phyloP scores from a whole-genome alignment of 2,329 filamentous ascomycete species.

The Lachnellula hyalina region DNA sequence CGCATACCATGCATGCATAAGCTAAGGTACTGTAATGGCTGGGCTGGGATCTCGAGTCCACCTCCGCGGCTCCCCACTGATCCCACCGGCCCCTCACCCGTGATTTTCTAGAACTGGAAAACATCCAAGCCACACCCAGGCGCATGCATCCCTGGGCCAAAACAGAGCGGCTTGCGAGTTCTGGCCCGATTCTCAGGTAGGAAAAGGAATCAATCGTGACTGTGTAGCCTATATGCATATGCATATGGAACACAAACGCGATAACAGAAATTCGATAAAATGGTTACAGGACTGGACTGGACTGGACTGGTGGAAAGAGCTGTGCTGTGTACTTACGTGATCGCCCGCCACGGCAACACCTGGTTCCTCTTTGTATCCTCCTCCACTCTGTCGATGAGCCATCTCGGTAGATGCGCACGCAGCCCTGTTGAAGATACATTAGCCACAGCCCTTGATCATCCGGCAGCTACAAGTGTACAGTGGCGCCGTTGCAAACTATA shows the following conservation, averaged over 20 bases:
- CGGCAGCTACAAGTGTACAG: constrained; percentile 5
- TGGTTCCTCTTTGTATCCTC: constrained; percentile 42
- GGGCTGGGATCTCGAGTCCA: constrained; percentile 13
- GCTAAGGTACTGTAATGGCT: neutral
- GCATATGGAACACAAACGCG: constrained; percentile 6
- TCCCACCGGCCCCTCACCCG: constrained; percentile 1
- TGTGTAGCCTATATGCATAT: constrained; percentile 10
- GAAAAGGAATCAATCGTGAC: constrained; percentile 11
- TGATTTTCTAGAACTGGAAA: constrained; percentile 30
- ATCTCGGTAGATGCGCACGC: constrained; percentile 20
- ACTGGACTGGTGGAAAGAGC: constrained; percentile 6
- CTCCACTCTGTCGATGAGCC: constrained; percentile 30
- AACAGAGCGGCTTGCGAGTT: constrained; percentile 24
- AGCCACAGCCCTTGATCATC: constrained; percentile 17
- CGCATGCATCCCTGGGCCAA: constrained; percentile 9
- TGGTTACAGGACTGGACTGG: constrained; percentile 1
- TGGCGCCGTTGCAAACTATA: constrained; percentile 13
- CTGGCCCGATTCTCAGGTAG: constrained; percentile 1
- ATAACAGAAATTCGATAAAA: constrained; percentile 15
- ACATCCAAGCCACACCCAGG: constrained; percentile 21
- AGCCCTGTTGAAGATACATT: constrained; percentile 15
- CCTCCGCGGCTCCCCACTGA: neutral
- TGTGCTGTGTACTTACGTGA: constrained; percentile 37
- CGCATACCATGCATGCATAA: too few relatives aligned
- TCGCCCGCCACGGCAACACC: constrained; percentile 33